These are phyloP conservation scores for Postia placenta DNA, from an alignment of 768 basidiomycete genomes.

Conservation along the genomic window DNA sequence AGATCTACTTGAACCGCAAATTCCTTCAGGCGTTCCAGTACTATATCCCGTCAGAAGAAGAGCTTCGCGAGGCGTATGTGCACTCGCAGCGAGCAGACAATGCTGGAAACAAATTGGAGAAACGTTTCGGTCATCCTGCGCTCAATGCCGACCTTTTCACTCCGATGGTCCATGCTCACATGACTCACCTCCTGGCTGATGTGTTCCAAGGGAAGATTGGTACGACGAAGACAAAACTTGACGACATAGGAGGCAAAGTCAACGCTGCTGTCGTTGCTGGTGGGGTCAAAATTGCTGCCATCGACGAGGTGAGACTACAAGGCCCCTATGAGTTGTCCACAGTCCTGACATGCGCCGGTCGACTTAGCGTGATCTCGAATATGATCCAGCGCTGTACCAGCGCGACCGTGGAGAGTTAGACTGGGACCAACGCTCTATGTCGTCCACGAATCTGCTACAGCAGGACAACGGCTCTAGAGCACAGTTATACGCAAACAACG, in stretches of 20 bases:
- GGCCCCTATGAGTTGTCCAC: not conserved
- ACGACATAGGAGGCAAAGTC: constrained; percentile 74
- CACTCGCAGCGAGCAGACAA: constrained; percentile 75
- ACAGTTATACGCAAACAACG: constrained; percentile 27
- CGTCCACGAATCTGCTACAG: constrained; percentile 47
- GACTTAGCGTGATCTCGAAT: constrained; percentile 62
- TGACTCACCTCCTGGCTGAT: constrained; percentile 72
- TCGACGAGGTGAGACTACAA: constrained; percentile 52
- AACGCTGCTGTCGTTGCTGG: constrained; percentile 71
- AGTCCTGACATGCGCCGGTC: not conserved
- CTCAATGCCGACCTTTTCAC: constrained; percentile 83
- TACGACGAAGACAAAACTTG: constrained; percentile 55
- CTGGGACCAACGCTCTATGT: constrained; percentile 80
- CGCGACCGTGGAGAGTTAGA: constrained; percentile 82
- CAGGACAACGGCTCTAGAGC: constrained; percentile 38
- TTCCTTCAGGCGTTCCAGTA: constrained; percentile 70
- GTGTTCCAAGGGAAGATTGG: constrained; percentile 74
- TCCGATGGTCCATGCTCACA: constrained; percentile 80
- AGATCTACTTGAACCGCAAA: constrained; percentile 68
- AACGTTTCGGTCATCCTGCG: constrained; percentile 93
- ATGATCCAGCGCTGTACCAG: constrained; percentile 72
- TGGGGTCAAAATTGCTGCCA: constrained; percentile 77
- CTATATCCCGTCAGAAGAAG: constrained; percentile 78
- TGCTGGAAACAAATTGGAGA: constrained; percentile 69
- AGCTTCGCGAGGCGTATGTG: constrained; percentile 67